Evolutionary conservation across 176 grass and related monocot genomes (phyloP), one percentile per base, ranked within the genome.

Genomic region (Eremochloa ophiuroides): DNA sequence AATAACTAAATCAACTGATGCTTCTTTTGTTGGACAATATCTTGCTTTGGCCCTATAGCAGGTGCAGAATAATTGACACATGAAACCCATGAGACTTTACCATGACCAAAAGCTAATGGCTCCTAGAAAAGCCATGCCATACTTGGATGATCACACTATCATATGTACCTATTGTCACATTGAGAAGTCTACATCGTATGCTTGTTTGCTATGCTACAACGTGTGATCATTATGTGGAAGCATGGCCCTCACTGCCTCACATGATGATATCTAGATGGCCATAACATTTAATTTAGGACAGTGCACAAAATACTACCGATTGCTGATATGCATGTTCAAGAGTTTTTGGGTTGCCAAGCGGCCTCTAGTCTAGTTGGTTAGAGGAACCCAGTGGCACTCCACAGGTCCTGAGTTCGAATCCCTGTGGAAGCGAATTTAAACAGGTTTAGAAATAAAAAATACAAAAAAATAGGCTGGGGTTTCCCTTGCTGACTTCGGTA

Each of bases 61-160:
- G n/a, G 56, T 51, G 64, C 38, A 71, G 38, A 80, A 73, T 73
- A 43, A 66, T 58, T 79, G 86, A 73, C 74, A 88, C 67, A 73
- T 79, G 86, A 67, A 74, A 83, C 66, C 80, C 86, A 83, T 66
- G n/a, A 78, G n/a, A 53, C 46, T 44, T 53, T 65, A 44, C 44
- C 33, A 4, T 17, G 10, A 16, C 37, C 14, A 83, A 67, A 74
- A 83, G 46, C 23, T 60, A 23, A 39, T 46, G 9, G 29, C 4
- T 66, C 60, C 60, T 8, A 0, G 43, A 39, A 88, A 88, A 40
- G 47, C 66, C 28, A 37, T 23, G 15, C 46, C 75, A 37, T 29
- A 37, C 73, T 64, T 55, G 18, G 63, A 25, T 47, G 78, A 76
- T 50, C 61, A 48, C 23, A 0, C 16, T 41, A 38, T 11, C 29